Conservation (phyloP, 2,329 filamentous ascomycete species). For the Colletotrichum somersetense region DNA sequence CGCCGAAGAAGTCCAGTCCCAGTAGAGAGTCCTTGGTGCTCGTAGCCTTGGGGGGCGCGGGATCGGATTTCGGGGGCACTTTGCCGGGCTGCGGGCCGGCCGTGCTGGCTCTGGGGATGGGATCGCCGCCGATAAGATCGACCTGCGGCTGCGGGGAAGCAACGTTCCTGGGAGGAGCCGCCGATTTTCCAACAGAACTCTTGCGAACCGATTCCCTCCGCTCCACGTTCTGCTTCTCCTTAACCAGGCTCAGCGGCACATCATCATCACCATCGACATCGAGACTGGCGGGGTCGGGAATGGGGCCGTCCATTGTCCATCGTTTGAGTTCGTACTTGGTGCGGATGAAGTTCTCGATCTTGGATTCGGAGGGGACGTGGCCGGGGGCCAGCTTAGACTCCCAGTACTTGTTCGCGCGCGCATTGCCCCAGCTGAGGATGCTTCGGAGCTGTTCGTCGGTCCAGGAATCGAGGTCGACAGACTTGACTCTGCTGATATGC, state of each 20-base stretch:
- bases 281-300: slow-evolving; percentile 91
- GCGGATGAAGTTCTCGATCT: slow-evolving; percentile 99
- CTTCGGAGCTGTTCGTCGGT: slow-evolving; percentile 98
- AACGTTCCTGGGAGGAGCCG: slow-evolving; percentile 47
- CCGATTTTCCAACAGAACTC: slow-evolving; percentile 63
- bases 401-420: slow-evolving; percentile 98
- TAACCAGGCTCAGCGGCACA: slow-evolving; percentile 72
- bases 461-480: slow-evolving; percentile 97
- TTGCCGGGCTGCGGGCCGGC: slow-evolving; percentile 73
- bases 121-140: slow-evolving; percentile 87
- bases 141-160: slow-evolving; percentile 63
- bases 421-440: slow-evolving; percentile 95
- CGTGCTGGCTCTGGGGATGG: slow-evolving; percentile 77
- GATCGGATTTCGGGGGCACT: slow-evolving; percentile 71
- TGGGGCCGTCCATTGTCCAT: slow-evolving; percentile 98
- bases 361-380: slow-evolving; percentile 93
- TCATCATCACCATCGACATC: slow-evolving; percentile 90
- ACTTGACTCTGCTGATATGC: slow-evolving; percentile 98
- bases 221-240: slow-evolving; percentile 75
- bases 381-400: slow-evolving; percentile 92
- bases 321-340: slow-evolving; percentile 99
- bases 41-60: slow-evolving; percentile 76
- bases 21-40: slow-evolving; percentile 89
- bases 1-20: slow-evolving; percentile 92
- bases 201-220: slow-evolving; percentile 72